These are phyloP conservation scores for Punica granatum DNA, from an alignment of 345 rosid species.

Conservation along the genomic window DNA sequence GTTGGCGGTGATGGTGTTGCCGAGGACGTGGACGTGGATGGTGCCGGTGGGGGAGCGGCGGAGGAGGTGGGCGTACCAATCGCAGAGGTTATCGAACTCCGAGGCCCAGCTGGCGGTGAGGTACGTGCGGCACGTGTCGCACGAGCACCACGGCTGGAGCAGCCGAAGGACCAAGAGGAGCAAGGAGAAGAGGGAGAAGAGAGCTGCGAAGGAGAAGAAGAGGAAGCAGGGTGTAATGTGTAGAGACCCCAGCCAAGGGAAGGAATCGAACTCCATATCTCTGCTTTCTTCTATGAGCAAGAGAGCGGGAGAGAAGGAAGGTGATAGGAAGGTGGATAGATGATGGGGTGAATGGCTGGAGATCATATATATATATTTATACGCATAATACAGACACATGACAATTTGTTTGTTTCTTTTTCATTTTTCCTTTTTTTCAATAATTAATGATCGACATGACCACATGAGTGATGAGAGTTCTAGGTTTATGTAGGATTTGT, in stretches of 20 bases:
- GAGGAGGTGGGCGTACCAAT: constrained; percentile 41
- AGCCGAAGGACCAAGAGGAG: constrained; percentile 23
- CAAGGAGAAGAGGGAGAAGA: constrained; percentile 23
- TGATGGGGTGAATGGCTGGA: background rate
- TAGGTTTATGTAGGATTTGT: no score
- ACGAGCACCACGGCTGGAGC: constrained; percentile 27
- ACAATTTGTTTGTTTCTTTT: no score
- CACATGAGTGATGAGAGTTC: no score
- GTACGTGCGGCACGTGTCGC: constrained; percentile 30
- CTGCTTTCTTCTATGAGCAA: background rate
- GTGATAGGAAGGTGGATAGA: background rate
- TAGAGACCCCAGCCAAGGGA: constrained; percentile 14
- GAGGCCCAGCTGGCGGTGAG: constrained; percentile 25
- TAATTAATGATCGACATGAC: no score
- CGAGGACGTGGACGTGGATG: constrained; percentile 37
- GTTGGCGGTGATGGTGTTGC: constrained; percentile 42
- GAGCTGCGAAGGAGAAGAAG: constrained; percentile 25
- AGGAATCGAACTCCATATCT: constrained; percentile 17
- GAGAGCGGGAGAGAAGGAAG: background rate
- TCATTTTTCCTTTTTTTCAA: no score
- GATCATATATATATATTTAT: background rate
- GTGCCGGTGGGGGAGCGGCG: constrained; percentile 30
- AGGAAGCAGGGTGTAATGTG: constrained; percentile 13
- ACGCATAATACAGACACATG: no score
- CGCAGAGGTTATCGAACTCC: constrained; percentile 35